A percentile compares a stretch with the other conserved stretches of the same genome.
These are phyloP conservation scores for Dryadomyces quercivorus DNA, from an alignment of 2,329 filamentous ascomycete species.

Conservation along the genomic window DNA sequence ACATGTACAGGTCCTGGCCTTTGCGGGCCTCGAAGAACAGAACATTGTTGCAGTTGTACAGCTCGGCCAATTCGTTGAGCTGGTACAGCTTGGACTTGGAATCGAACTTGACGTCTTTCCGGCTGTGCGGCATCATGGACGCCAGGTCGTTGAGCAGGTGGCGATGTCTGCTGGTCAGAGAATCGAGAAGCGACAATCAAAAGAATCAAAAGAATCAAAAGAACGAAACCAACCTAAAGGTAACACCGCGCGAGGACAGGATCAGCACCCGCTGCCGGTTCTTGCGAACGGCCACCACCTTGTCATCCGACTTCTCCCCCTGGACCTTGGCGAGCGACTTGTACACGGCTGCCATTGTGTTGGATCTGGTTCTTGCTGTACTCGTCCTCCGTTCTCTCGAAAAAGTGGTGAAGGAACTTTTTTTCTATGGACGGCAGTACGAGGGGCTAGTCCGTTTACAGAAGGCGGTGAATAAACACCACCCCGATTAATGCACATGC, in stretches of 20 bases:
- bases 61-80: constrained; percentile 61
- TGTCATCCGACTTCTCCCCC: constrained; percentile 33
- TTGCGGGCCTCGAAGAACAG: constrained; percentile 95
- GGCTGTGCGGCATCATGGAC: constrained; percentile 76
- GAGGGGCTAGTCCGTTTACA: background rate
- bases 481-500: too few relatives aligned
- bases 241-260: constrained; percentile 84
- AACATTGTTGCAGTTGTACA: constrained; percentile 82
- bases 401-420: background rate
- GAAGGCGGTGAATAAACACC: constrained; percentile 9
- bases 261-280: constrained; percentile 75
- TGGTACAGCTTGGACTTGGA: constrained; percentile 80
- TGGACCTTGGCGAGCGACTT: constrained; percentile 57
- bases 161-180: constrained; percentile 54
- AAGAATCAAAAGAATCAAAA: background rate
- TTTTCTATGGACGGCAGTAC: constrained; percentile 7
- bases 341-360: constrained; percentile 57
- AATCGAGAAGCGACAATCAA: background rate
- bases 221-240: constrained; percentile 50
- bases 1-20: constrained; percentile 86
- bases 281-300: constrained; percentile 28
- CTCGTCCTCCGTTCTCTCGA: too few relatives aligned
- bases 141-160: constrained; percentile 86
- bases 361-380: background rate
- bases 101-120: constrained; percentile 94